Evolutionary conservation across 306 rosid genomes (phyloP).

Genomic region (Vigna unguiculata): DNA sequence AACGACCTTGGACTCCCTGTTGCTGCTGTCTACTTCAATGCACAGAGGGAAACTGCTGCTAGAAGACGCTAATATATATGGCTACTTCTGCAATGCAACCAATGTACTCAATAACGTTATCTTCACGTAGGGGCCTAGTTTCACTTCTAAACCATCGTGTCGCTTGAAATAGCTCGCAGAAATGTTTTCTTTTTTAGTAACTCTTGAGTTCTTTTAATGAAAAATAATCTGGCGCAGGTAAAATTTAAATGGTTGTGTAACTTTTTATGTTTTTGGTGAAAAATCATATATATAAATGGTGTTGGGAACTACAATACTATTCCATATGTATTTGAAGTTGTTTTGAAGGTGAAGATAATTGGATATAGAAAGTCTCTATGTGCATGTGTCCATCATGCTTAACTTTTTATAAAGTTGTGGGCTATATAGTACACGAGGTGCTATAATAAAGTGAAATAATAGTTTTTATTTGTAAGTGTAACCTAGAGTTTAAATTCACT

Average conservation of each 20-base stretch:
- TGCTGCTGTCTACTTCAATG: constrained; percentile 89
- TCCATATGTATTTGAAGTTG: too few species aligned
- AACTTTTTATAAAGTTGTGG: too few species aligned
- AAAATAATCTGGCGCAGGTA: background rate
- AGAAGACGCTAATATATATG: constrained; percentile 57
- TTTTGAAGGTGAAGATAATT: too few species aligned
- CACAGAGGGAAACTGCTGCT: constrained; percentile 76
- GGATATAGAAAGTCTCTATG: too few species aligned
- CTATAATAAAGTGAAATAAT: too few species aligned
- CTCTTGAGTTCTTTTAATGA: background rate
- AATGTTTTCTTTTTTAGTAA: background rate
- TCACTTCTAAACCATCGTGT: background rate
- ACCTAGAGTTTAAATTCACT: too few species aligned
- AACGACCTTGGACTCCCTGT: constrained; percentile 82
- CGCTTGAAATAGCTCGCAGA: background rate
- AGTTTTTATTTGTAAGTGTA: too few species aligned
- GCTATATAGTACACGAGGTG: too few species aligned
- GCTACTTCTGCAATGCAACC: background rate
- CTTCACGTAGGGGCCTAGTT: constrained; percentile 7
- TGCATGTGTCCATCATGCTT: too few species aligned
- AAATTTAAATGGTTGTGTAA: background rate
- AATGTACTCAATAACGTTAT: background rate
- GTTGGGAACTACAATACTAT: too few species aligned
- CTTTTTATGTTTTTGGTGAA: background rate
- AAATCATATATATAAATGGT: background rate